Base-by-base conservation (phyloP, 2,329 filamentous ascomycete genomes). In the Neoscytalidium dimidiatum region DNA sequence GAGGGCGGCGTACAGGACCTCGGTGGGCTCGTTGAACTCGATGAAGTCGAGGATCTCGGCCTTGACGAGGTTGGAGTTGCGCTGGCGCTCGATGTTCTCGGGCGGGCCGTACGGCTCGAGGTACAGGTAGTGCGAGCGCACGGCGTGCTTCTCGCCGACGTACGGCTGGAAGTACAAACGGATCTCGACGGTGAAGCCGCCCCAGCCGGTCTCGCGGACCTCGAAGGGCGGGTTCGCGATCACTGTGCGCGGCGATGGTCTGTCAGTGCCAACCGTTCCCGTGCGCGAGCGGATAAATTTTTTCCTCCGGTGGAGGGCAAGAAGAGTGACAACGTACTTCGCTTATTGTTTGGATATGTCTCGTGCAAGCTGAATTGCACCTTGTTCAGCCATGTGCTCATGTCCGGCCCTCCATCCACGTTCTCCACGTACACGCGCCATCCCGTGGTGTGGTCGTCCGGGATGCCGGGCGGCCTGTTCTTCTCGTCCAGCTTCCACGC, bases 311-410 rank as follows among this genome's bases (percentile, higher is more conserved):
- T 31, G 6, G 26, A 3, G 48, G 13, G 6, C 7, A 44, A 3
- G 17, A 14, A 17, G 21, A 48, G 14, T 21, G 6, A 23, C 13
- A 4, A 78, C 84, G 67, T 77, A 86, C 86, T 96, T 71, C 95
- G 90, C 23, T 95, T 86, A 65, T 91, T 91, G 78, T 97, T 96
- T 29, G 92, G 89, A 76, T 97, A 98, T 9, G 94, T 97, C 78
- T 98, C 94, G 83, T 97, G 94, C 17, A 99, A 87, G 79, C 98
- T 98, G 82, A 99, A 99, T 77, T 97, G 94, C 1, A 99, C 94
- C 72, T 96, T 94, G 66, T 94, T 92, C 69, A 98, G 85, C 93
- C 95, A 99, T 78, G 96, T 95, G 29, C 92, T 93, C 69, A 98
- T 90, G 74, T 97, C 92, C 0, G 82, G 82, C 66, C 92, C 91